A percentile compares a stretch with the other conserved stretches of the same genome.
These are phyloP conservation scores for Starmerella bombicola DNA, from an alignment of 805 yeast species.

Conservation along the genomic window DNA sequence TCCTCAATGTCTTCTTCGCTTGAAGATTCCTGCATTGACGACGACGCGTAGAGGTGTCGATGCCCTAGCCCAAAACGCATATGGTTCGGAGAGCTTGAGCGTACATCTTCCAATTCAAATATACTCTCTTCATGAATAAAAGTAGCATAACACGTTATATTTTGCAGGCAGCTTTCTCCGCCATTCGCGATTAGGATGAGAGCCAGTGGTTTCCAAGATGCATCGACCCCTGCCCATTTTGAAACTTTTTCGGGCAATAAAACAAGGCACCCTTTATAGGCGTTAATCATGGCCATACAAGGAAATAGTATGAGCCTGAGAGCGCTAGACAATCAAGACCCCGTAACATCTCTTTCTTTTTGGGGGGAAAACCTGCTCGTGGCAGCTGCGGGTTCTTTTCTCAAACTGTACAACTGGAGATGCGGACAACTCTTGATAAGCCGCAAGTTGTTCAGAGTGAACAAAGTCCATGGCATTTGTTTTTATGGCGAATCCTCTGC, in stretches of 20 bases:
- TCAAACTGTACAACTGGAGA: constrained; percentile 42
- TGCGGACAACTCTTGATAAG: constrained; percentile 31
- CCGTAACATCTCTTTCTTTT: constrained; percentile 53
- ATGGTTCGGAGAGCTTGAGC: too few relatives aligned
- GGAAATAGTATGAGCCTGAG: neutral
- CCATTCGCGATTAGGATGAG: too few relatives aligned
- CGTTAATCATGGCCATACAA: too few relatives aligned
- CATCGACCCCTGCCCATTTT: neutral
- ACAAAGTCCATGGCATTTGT: constrained; percentile 61
- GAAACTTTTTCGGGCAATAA: neutral
- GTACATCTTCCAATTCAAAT: too few relatives aligned
- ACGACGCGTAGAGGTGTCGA: too few relatives aligned
- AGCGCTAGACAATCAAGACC: constrained; percentile 32
- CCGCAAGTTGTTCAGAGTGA: constrained; percentile 45
- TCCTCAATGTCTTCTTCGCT: neutral
- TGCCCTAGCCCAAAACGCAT: too few relatives aligned
- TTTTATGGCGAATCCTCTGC: neutral
- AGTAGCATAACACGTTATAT: too few relatives aligned
- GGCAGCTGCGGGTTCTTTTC: constrained; percentile 61
- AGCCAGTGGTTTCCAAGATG: too few relatives aligned
- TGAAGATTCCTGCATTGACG: too few relatives aligned
- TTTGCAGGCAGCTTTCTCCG: too few relatives aligned
- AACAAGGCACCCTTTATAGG: too few relatives aligned
- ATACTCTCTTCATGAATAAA: too few relatives aligned
- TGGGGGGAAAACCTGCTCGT: constrained; percentile 31